These are phyloP conservation scores for Pseudogymnoascus sp. DNA, from an alignment of 2,329 filamentous ascomycete genomes.

Conservation along the genomic window DNA sequence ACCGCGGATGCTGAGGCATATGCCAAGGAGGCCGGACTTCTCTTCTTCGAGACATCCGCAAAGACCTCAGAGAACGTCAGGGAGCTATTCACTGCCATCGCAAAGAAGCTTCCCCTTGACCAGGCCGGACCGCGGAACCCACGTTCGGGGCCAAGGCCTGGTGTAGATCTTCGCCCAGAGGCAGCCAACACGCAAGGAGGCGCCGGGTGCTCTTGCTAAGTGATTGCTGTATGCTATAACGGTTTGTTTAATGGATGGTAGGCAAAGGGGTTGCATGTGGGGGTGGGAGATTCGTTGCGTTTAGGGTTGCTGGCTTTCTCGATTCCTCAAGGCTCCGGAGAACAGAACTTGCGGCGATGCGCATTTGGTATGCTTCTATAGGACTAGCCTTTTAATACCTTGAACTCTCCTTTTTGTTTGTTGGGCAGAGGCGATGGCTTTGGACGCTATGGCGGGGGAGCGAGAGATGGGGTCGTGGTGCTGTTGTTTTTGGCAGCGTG, in stretches of 20 bases:
- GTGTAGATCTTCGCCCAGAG: conserved; percentile 53
- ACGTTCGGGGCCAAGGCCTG: conserved; percentile 47
- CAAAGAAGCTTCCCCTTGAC: conserved; percentile 93
- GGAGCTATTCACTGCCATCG: conserved; percentile 94
- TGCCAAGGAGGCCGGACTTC: conserved; percentile 80
- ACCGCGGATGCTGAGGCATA: conserved; percentile 92
- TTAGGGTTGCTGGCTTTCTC: background rate
- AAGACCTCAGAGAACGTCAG: conserved; percentile 95
- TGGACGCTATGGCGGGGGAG: conserved; percentile 19
- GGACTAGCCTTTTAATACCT: conserved; percentile 25
- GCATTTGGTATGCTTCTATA: conserved; percentile 5
- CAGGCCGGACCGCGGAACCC: conserved; percentile 88
- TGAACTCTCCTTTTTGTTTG: conserved; percentile 19
- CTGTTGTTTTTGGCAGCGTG: conserved; percentile 27
- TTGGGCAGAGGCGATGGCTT: conserved; percentile 1
- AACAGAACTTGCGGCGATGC: background rate
- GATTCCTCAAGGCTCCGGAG: background rate
- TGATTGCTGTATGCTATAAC: conserved; percentile 6
- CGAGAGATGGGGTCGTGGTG: conserved; percentile 22
- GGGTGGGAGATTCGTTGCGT: conserved; percentile 14
- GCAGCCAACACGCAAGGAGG: conserved; percentile 50
- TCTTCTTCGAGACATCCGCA: conserved; percentile 98
- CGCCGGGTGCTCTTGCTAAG: conserved; percentile 55
- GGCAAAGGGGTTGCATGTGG: conserved; percentile 8
- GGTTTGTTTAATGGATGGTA: conserved; percentile 44